Conservation (phyloP, 257 asterid genomes). For the Petunia axillaris region DNA sequence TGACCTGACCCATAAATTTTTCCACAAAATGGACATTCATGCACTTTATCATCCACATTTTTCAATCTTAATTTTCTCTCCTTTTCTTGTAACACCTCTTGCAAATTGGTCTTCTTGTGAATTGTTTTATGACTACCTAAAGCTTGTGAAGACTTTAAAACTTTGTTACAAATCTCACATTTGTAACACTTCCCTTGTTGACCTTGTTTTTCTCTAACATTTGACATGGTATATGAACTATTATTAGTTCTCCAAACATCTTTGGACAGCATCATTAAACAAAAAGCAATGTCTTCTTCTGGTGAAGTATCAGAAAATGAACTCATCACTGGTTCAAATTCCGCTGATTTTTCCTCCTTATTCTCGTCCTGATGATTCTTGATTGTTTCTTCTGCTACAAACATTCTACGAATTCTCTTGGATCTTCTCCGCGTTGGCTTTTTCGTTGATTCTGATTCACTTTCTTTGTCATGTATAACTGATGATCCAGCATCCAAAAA, state of each 20-base stretch:
- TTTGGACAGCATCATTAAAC: conserved; percentile 67
- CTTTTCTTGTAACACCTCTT: background rate
- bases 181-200: conserved; percentile 15
- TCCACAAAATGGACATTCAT: conserved; percentile 60
- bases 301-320: conserved; percentile 42
- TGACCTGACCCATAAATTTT: conserved; percentile 61
- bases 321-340: conserved; percentile 34
- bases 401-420: conserved; percentile 42
- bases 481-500: conserved; percentile 37
- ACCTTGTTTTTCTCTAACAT: too few relatives aligned
- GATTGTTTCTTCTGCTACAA: background rate
- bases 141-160: conserved; percentile 51
- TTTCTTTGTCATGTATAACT: conserved; percentile 42
- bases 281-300: conserved; percentile 66
- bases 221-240: background rate
- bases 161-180: conserved; percentile 46
- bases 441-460: conserved; percentile 48
- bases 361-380: background rate
- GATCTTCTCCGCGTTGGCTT: conserved; percentile 44
- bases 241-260: conserved; percentile 44
- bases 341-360: conserved; percentile 29
- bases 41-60: conserved; percentile 30
- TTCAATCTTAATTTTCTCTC: background rate
- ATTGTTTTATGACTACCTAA: conserved; percentile 51
- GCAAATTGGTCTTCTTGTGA: conserved; percentile 17